These are phyloP conservation scores for Nepenthes gracilis DNA, from an alignment of 148 eudicot genomes.

Conservation along the genomic window DNA sequence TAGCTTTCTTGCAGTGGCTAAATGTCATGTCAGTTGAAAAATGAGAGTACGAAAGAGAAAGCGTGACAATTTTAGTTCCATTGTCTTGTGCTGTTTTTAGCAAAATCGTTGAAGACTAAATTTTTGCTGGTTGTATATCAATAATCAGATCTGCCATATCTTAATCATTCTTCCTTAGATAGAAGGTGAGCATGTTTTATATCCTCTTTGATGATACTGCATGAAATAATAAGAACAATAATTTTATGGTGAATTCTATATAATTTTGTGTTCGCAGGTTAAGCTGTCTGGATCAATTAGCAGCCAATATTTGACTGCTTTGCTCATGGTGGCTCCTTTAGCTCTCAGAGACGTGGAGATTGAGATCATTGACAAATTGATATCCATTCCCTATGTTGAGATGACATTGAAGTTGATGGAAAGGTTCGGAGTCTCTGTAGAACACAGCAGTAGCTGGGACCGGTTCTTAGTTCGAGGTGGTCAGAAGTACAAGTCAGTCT, in stretches of 20 bases:
- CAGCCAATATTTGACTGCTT: conserved; percentile 95
- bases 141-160: too few relatives aligned
- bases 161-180: too few relatives aligned
- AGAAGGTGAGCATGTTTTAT: too few relatives aligned
- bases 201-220: not conserved
- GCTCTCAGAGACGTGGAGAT: conserved; percentile 88
- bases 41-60: too few relatives aligned
- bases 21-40: too few relatives aligned
- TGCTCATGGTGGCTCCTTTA: conserved; percentile 94
- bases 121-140: too few relatives aligned
- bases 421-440: conserved; percentile 78
- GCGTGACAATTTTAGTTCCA: too few relatives aligned
- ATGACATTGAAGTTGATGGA: conserved; percentile 97
- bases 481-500: conserved; percentile 85
- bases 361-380: conserved; percentile 85
- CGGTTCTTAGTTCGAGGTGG: conserved; percentile 75
- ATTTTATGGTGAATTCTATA: not conserved
- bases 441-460: conserved; percentile 72
- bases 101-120: too few relatives aligned
- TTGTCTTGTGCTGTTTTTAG: too few relatives aligned
- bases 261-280: conserved; percentile 40
- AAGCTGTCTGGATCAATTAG: conserved; percentile 95
- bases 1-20: too few relatives aligned
- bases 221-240: not conserved
- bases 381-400: conserved; percentile 95